Conservation (phyloP, 2,329 filamentous ascomycete genomes). For the Talaromyces islandicus region DNA sequence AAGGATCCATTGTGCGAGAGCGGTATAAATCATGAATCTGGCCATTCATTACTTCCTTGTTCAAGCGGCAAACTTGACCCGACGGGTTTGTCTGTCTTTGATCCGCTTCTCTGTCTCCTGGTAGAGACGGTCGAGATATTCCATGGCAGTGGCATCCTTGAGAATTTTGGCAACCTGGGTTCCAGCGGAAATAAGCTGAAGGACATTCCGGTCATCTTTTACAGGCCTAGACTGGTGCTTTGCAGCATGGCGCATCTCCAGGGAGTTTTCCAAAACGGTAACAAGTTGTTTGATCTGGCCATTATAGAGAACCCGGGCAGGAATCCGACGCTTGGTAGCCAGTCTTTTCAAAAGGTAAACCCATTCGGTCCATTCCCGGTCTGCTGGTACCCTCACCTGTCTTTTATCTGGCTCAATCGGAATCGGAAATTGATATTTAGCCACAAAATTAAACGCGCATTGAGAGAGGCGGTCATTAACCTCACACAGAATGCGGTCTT, state of each 20-base stretch:
- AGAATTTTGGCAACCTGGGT: slow-evolving; percentile 84
- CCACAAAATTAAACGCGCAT: slow-evolving; percentile 85
- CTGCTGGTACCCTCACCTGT: slow-evolving; percentile 65
- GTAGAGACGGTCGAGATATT: slow-evolving; percentile 75
- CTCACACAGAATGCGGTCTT: slow-evolving; percentile 71
- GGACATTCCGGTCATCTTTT: slow-evolving; percentile 82
- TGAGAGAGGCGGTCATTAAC: slow-evolving; percentile 81
- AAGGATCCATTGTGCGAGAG: background rate
- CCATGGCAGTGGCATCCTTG: slow-evolving; percentile 78
- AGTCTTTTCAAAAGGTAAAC: slow-evolving; percentile 80
- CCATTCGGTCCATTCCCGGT: slow-evolving; percentile 89
- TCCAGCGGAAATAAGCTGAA: slow-evolving; percentile 80
- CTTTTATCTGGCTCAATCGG: slow-evolving; percentile 77
- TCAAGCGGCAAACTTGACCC: slow-evolving; percentile 26
- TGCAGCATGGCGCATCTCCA: slow-evolving; percentile 80
- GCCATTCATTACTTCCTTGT: background rate
- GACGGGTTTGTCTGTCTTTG: slow-evolving; percentile 52
- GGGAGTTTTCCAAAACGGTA: slow-evolving; percentile 78
- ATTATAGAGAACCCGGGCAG: slow-evolving; percentile 76
- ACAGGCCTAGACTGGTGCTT: slow-evolving; percentile 77
- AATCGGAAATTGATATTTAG: slow-evolving; percentile 86
- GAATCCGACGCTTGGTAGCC: slow-evolving; percentile 79
- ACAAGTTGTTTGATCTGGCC: slow-evolving; percentile 89
- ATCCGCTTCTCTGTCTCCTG: slow-evolving; percentile 75
- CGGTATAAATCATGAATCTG: background rate